Conservation (phyloP, 2,329 filamentous ascomycete species). For the Beauveria australis region DNA sequence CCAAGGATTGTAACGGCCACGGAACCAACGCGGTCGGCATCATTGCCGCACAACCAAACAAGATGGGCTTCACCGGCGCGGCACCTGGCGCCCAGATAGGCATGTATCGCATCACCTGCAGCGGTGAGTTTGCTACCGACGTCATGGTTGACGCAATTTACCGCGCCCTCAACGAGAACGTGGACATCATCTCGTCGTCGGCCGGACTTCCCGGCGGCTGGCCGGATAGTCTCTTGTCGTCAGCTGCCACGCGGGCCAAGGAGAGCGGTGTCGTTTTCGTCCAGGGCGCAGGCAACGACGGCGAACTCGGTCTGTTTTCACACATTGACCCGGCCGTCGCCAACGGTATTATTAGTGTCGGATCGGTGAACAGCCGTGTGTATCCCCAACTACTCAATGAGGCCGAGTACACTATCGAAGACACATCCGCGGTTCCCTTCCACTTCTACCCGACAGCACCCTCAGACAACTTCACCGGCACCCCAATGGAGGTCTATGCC, state of each 20-base stretch:
- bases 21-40: conserved; percentile 39
- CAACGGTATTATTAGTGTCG: conserved; percentile 33
- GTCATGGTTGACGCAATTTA: conserved; percentile 30
- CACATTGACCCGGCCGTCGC: conserved; percentile 23
- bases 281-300: conserved; percentile 36
- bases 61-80: conserved; percentile 29
- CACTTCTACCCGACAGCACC: conserved; percentile 20
- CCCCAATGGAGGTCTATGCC: conserved; percentile 19
- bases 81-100: conserved; percentile 31
- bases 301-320: conserved; percentile 33
- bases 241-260: conserved; percentile 32
- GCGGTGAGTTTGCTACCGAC: conserved; percentile 24
- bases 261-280: conserved; percentile 33
- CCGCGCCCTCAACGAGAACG: conserved; percentile 32
- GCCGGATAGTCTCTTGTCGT: conserved; percentile 23
- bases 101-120: conserved; percentile 29
- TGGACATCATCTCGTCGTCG: conserved; percentile 29
- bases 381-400: conserved; percentile 30
- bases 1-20: conserved; percentile 32
- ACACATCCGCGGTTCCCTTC: conserved; percentile 21
- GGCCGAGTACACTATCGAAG: conserved; percentile 27
- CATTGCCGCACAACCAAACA: conserved; percentile 31
- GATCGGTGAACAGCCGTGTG: conserved; percentile 33
- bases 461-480: background rate
- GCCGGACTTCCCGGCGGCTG: conserved; percentile 25